Evolutionary conservation across 345 rosid species (phyloP).

Genomic region (Trapa bicornis): DNA sequence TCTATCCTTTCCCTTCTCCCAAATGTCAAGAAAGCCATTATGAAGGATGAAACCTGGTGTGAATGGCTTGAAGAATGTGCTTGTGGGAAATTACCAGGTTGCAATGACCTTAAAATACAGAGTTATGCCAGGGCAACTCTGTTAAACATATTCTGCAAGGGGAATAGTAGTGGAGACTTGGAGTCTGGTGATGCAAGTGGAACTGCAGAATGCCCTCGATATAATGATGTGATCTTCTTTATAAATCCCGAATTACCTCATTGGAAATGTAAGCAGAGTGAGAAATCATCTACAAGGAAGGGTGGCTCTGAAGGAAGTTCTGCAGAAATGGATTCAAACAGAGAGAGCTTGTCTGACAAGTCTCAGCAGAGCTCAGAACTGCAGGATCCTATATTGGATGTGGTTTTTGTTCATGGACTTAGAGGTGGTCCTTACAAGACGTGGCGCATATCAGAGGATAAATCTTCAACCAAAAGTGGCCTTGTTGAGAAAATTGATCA

Average conservation of each 20-base stretch:
- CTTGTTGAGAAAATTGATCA: slow-evolving; percentile 92
- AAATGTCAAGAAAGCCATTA: slow-evolving; percentile 52
- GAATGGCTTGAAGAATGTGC: slow-evolving; percentile 97
- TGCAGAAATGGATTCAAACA: slow-evolving; percentile 10
- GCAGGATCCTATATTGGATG: slow-evolving; percentile 47
- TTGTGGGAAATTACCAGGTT: slow-evolving; percentile 51
- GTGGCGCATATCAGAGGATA: slow-evolving; percentile 89
- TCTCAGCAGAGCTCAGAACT: slow-evolving; percentile 20
- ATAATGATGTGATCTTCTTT: slow-evolving; percentile 60
- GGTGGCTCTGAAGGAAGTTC: slow-evolving; percentile 13
- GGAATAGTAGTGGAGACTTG: slow-evolving; percentile 22
- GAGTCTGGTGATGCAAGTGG: slow-evolving; percentile 23
- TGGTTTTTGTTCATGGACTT: slow-evolving; percentile 87
- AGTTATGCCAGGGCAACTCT: slow-evolving; percentile 88
- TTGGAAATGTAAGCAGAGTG: slow-evolving; percentile 54
- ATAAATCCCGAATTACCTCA: slow-evolving; percentile 77
- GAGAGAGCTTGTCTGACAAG: slow-evolving; percentile 19
- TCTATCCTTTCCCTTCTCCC: slow-evolving; percentile 78
- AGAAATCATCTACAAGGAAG: slow-evolving; percentile 1
- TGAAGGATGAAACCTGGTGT: slow-evolving; percentile 61
- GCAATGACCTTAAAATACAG: slow-evolving; percentile 67
- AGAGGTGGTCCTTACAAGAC: slow-evolving; percentile 93
- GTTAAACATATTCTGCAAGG: slow-evolving; percentile 58
- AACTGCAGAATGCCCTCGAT: slow-evolving; percentile 44
- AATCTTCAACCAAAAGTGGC: slow-evolving; percentile 84